These are phyloP conservation scores for Eucalyptus fibrosa DNA, from an alignment of 345 rosid genomes.

Conservation along the genomic window DNA sequence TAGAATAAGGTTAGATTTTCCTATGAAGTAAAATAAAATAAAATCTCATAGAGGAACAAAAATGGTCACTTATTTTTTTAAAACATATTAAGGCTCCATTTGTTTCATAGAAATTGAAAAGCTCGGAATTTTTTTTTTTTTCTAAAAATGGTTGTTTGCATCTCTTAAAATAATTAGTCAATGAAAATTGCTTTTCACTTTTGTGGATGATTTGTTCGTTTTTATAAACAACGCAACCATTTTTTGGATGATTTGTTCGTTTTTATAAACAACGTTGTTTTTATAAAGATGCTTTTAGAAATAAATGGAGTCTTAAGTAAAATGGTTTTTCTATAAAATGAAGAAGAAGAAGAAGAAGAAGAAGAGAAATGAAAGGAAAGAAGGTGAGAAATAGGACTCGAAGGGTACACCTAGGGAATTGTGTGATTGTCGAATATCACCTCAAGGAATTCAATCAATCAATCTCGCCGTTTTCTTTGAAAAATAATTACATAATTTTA, in stretches of 20 bases:
- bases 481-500: too few species aligned
- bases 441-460: not conserved
- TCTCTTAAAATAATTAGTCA: too few species aligned
- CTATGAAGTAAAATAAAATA: not conserved
- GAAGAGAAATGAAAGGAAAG: too few species aligned
- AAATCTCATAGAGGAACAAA: not conserved
- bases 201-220: too few species aligned
- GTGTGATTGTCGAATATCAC: not conserved
- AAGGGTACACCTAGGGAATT: not conserved
- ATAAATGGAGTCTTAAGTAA: not conserved
- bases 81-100: not conserved
- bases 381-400: not conserved
- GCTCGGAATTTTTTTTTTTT: fast-evolving
- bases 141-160: fast-evolving
- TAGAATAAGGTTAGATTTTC: not conserved
- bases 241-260: too few species aligned
- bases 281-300: not conserved
- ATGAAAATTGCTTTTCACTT: fast-evolving
- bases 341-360: too few species aligned
- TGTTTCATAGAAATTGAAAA: not conserved
- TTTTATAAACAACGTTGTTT: too few species aligned
- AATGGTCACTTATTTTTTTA: not conserved
- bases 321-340: not conserved
- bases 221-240: too few species aligned
- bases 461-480: not conserved